These are phyloP conservation scores for Rachicladosporium sp. DNA, from an alignment of 2,329 filamentous ascomycete species.

Conservation along the genomic window DNA sequence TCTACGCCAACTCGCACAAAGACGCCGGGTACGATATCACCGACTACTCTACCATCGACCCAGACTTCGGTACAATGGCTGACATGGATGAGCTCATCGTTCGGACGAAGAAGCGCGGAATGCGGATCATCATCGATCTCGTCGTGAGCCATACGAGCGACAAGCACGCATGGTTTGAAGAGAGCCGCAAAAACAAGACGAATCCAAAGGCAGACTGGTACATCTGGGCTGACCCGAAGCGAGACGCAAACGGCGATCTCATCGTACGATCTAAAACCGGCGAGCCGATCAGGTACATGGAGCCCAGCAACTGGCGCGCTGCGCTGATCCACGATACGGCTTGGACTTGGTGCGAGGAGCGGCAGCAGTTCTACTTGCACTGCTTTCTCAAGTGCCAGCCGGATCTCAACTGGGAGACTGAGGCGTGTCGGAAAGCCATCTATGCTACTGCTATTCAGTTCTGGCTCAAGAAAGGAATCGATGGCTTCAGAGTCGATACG, in stretches of 20 bases:
- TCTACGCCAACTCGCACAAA: constrained; percentile 47
- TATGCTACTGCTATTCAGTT: constrained; percentile 48
- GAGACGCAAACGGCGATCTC: constrained; percentile 37
- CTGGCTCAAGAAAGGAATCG: constrained; percentile 61
- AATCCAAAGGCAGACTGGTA: constrained; percentile 50
- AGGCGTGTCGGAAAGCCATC: constrained; percentile 53
- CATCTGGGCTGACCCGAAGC: constrained; percentile 49
- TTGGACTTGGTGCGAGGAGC: constrained; percentile 61
- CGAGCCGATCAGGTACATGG: constrained; percentile 41
- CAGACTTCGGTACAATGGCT: constrained; percentile 33
- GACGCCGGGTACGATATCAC: constrained; percentile 58
- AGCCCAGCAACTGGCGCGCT: constrained; percentile 53
- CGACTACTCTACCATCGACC: constrained; percentile 35
- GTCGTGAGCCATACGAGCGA: constrained; percentile 21
- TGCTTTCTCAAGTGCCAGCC: constrained; percentile 67
- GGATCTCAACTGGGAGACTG: constrained; percentile 74
- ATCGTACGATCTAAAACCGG: too few relatives aligned
- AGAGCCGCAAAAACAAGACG: constrained; percentile 38
- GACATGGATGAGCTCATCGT: constrained; percentile 35
- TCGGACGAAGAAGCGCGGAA: constrained; percentile 31
- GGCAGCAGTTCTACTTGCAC: constrained; percentile 63
- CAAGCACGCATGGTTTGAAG: constrained; percentile 47
- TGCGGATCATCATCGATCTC: constrained; percentile 31
- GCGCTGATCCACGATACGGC: constrained; percentile 33
- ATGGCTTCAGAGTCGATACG: constrained; percentile 27